Base-by-base conservation (phyloP, 805 yeast genomes). In the Blastobotrys attinorum region DNA sequence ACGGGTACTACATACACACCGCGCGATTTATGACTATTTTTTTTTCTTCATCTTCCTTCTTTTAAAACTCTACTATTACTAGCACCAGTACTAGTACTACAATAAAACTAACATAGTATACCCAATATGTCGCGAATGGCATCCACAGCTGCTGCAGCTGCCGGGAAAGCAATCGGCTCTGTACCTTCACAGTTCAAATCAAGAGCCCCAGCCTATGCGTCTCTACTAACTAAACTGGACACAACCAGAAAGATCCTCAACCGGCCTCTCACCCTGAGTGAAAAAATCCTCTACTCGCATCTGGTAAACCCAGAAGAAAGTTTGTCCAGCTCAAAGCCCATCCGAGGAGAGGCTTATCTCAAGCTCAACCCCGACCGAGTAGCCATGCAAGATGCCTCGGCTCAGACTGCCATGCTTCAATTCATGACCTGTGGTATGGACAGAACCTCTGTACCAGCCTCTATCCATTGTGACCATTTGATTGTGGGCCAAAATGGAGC, bases 361-460 rank as follows among this genome's bases (percentile, higher is more conserved):
- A 92, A 92, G 71, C 75, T 92, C 57, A 79, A 84, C 63, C 98
- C 98, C 20, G 98, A 92, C 63, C 79, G 98, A 64, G 97, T 92
- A 39, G 98, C 98, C 22, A 90, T 94, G 95, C 98, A 92, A 72
- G 98, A 92, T 73, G 98, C 98, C n/a, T 85, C 96, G 25, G 98
- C 98, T 16, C 98, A 92, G 69, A 92, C 90, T 86, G 98, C 98
- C n/a, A 72, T 92, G 54, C 72, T 92, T 56, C 98, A 92, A 69
- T 92, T 92, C 71, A 92, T 92, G 96, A 87, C 97, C 43, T 90
- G 96, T 52, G 95, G 95, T 31, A 77, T 90, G 77, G 71, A 83
- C 40, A 65, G 77, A 31, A 90, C 96, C 16, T 83, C 84, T 4
- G 95, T 94, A 6, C 98, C 98, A 31, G 90, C 86, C 16, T 85